These are phyloP conservation scores for Carex arenaria DNA, from an alignment of 202 grass and related monocot genomes.

Conservation along the genomic window DNA sequence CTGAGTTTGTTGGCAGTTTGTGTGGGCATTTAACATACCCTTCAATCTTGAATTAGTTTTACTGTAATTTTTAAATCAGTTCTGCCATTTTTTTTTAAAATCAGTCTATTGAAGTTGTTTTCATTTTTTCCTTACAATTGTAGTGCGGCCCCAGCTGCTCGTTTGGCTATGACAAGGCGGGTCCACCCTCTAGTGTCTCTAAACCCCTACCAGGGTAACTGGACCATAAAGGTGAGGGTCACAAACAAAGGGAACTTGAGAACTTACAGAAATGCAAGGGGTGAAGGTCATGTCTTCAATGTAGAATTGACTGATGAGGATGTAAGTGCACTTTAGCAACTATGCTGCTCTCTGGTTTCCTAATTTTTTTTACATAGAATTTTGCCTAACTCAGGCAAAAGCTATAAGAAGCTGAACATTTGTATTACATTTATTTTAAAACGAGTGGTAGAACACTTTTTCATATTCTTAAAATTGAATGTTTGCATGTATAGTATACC, in stretches of 20 bases:
- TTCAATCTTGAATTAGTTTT: not conserved
- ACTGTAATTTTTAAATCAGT: not conserved
- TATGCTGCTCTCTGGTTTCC: not conserved
- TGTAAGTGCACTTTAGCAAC: conserved; percentile 47
- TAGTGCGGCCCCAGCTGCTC: conserved; percentile 79
- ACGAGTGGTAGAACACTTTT: not conserved
- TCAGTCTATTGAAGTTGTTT: not conserved
- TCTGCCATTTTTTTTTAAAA: too few species aligned
- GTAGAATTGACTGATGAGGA: conserved; percentile 96
- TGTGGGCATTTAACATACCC: not conserved
- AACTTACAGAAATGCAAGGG: conserved; percentile 72
- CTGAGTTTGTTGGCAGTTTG: not conserved
- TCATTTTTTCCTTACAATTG: conserved; percentile 5
- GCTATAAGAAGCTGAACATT: not conserved
- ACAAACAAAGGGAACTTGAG: conserved; percentile 89
- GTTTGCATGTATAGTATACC: not conserved
- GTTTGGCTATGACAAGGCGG: conserved; percentile 76
- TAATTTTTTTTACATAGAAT: not conserved
- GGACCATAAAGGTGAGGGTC: conserved; percentile 94
- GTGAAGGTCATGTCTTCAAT: conserved; percentile 91
- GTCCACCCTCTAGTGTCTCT: conserved; percentile 76
- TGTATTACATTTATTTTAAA: not conserved
- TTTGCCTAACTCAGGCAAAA: not conserved
- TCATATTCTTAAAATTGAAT: not conserved
- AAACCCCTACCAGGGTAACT: conserved; percentile 94